phyloP scores from a whole-genome alignment of 306 rosid species.

The Prunus mongolica region DNA sequence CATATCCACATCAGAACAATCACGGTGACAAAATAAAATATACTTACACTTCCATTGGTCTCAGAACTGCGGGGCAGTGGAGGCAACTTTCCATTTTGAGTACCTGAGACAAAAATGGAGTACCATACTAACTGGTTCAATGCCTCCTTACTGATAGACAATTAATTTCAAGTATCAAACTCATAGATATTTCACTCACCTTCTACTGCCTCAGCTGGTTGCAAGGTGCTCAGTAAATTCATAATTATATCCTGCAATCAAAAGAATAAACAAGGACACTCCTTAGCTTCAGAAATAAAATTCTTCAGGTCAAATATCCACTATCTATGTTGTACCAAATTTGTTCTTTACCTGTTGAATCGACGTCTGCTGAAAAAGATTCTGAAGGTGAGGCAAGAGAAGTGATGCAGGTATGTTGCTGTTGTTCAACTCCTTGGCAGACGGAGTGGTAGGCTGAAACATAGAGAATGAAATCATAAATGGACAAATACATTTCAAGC shows the following conservation, averaged over 20 bases:
- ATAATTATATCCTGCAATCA: slow-evolving; percentile 75
- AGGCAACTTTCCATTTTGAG: slow-evolving; percentile 87
- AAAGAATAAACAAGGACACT: slow-evolving; percentile 24
- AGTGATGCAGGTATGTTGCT: slow-evolving; percentile 54
- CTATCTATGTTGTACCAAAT: slow-evolving; percentile 8
- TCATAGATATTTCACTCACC: slow-evolving; percentile 51
- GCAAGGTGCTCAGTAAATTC: slow-evolving; percentile 72
- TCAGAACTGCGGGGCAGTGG: slow-evolving; percentile 76
- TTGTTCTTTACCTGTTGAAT: slow-evolving; percentile 79
- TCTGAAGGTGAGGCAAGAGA: slow-evolving; percentile 84
- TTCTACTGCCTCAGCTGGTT: slow-evolving; percentile 61
- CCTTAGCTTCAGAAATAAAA: slow-evolving; percentile 8
- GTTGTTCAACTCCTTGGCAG: slow-evolving; percentile 60
- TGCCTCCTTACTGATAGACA: slow-evolving; percentile 10
- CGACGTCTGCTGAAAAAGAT: slow-evolving; percentile 85
- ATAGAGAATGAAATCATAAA: slow-evolving; percentile 10
- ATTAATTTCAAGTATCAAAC: slow-evolving; percentile 8
- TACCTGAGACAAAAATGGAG: slow-evolving; percentile 46
- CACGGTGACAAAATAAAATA: background rate
- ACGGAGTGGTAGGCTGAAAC: slow-evolving; percentile 53
- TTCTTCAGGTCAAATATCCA: slow-evolving; percentile 3
- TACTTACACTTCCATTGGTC: slow-evolving; percentile 82
- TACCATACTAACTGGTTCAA: slow-evolving; percentile 20
- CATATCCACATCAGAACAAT: background rate
- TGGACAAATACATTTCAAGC: background rate